A percentile compares a stretch with the other conserved stretches of the same genome.
These are phyloP conservation scores for Raddia distichophylla DNA, from an alignment of 176 grass and related monocot species.

Conservation along the genomic window DNA sequence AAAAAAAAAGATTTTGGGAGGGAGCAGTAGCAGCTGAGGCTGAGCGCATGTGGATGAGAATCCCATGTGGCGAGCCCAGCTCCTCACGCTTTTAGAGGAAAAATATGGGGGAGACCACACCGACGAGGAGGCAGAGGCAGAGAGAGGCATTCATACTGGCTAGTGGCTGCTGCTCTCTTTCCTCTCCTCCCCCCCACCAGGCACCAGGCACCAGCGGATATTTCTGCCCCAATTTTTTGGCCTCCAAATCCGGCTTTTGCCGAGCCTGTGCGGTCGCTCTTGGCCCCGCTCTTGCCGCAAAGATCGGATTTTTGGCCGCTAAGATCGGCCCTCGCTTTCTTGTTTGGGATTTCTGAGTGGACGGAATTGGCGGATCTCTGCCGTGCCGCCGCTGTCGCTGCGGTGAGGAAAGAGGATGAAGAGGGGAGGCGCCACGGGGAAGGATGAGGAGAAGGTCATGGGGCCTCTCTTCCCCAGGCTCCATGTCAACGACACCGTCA, in stretches of 20 bases:
- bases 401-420: conserved; percentile 22
- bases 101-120: neutral
- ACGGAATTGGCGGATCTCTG: conserved; percentile 21
- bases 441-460: conserved; percentile 63
- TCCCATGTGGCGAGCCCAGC: conserved; percentile 15
- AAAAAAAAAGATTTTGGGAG: too few relatives aligned
- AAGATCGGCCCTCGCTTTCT: conserved; percentile 17
- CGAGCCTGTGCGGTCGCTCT: neutral
- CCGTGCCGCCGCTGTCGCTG: neutral
- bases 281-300: neutral
- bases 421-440: conserved; percentile 39
- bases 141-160: too few relatives aligned
- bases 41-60: conserved; percentile 25
- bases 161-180: neutral
- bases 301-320: conserved; percentile 20
- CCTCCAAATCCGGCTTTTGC: neutral
- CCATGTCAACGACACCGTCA: conserved; percentile 84
- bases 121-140: too few relatives aligned
- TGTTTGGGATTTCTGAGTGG: neutral
- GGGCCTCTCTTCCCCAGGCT: conserved; percentile 90
- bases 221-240: neutral
- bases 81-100: conserved; percentile 8
- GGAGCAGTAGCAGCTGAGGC: too few relatives aligned
- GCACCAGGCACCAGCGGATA: conserved; percentile 11
- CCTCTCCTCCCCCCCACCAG: neutral